Evolutionary conservation across 2,329 filamentous ascomycete species (phyloP), one percentile per base, ranked within the genome.

Genomic region (Colletotrichum plurivorum): DNA sequence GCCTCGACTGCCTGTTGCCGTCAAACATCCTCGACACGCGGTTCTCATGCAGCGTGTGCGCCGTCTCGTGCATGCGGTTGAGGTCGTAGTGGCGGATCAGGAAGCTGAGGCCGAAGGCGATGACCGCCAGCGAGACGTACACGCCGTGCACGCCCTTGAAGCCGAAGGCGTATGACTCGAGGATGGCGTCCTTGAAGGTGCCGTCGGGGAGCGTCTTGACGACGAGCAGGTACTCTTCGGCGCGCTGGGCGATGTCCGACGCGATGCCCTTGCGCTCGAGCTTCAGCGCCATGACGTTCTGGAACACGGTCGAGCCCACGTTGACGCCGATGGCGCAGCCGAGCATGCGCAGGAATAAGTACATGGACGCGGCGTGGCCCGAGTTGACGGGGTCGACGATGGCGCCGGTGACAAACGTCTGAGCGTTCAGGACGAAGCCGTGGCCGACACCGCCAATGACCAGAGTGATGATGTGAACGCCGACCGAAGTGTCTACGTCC

Each of bases 371-470:
- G 10, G 71, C 70, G 16, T 70, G 63, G 39, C 71, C 71, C n/a
- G 67, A 68, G 41, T 72, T 70, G 18, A 71, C 53, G 5, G 64
- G 43, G 22, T 49, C 41, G 12, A 69, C 72, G 20, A 73, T 65
- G 2, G 73, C 73, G 31, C 73, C 72, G 8, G 72, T 73, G 9
- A 71, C 69, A n/a, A 74, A 74, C 2, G 69, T 74, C 67, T 74
- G 72, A 20, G 73, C 72, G 15, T 74, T 74, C 27, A 74, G 64
- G 10, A 74, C 71, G 46, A 71, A 62, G 18, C 73, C 73, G 53
- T 74, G 72, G 3, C 73, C 73, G 2, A 74, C 27, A 9, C 73
- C 73, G 15, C 70, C 62, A 13, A 71, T 68, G 9, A 71, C 60
- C 4, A 73, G 61, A 7, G 72, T 64, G 2, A 67, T 54, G 10